Percentiles rank a stretch among this genome's conserved stretches.
Conservation (phyloP, 257 asterid species). For the Schizonepeta tenuifolia region DNA sequence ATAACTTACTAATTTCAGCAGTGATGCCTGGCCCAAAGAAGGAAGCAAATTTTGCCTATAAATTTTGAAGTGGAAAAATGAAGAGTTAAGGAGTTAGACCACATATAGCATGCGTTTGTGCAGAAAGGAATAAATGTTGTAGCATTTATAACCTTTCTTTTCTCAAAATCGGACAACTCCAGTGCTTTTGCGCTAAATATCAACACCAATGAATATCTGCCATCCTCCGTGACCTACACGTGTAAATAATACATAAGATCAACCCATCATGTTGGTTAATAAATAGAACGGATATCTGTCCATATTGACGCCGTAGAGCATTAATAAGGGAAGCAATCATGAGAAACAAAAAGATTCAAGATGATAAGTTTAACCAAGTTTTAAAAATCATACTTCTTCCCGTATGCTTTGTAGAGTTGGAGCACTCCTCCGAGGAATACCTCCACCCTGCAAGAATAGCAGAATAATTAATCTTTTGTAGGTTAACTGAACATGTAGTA, state of each 20-base stretch:
- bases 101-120: neutral
- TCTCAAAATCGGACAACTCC: conserved; percentile 74
- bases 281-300: neutral
- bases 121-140: neutral
- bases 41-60: conserved; percentile 84
- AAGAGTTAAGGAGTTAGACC: neutral
- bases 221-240: conserved; percentile 79
- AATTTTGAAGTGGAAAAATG: neutral
- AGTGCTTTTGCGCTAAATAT: conserved; percentile 87
- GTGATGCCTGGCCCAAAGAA: conserved; percentile 97
- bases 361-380: conserved; percentile 31
- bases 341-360: conserved; percentile 1
- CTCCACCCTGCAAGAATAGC: conserved; percentile 75
- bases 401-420: conserved; percentile 78
- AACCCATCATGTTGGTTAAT: conserved; percentile 22
- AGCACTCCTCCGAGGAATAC: conserved; percentile 91
- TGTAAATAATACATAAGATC: conserved; percentile 21
- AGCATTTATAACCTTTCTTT: conserved; percentile 65
- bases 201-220: conserved; percentile 70
- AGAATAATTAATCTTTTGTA: conserved; percentile 20
- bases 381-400: conserved; percentile 71
- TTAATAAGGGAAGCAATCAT: neutral
- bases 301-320: neutral
- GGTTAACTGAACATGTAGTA: neutral
- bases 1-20: conserved; percentile 78